Base-by-base conservation (phyloP, 345 rosid genomes). In the Eucalyptus sp. region DNA sequence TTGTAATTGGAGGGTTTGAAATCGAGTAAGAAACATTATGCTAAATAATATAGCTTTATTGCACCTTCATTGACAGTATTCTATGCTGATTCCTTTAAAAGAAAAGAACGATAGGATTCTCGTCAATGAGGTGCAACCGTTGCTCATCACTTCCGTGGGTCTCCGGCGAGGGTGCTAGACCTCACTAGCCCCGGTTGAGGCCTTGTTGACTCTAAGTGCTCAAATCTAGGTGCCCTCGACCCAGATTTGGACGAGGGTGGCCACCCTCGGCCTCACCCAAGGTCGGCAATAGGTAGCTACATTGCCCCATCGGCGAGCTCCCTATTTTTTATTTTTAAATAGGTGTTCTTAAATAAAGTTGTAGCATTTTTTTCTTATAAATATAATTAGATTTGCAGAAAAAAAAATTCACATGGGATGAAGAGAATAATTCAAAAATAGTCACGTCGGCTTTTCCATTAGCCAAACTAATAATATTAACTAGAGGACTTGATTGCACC, bases 401-500 rank as follows among this genome's bases (percentile, higher is more conserved):
- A 24, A 6, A 56, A 56, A 56, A 56, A 22, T 13, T 3, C 29
- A 56, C 29, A 56, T 56, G 29, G 13, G 62, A 24, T 24, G 29
- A 0, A 56, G 62, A 25, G 62, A 56, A 56, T 56, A 56, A 56
- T 24, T 24, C 0, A 22, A 5, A 56, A 56, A 56, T 56, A 2
- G 10, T 25, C 1, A 9, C 1, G 3, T 56, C 1, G 13, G 13
- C 62, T 24, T 22, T 24, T 56, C 6, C 1, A 1, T 10, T 56
- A 56, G 62, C 62, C 62, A 56, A 56, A 22, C 62, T 56, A 56
- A 56, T 25, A 56, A 1, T 10, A 25, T 56, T 56, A 56, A 1
- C 4, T 25, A 24, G 12, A 56, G 0, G 3, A 56, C 62, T 24
- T 56, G 62, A 56, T 25, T 22, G 6, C 13, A 56, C 13, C 1